A percentile compares a stretch with the other conserved stretches of the same genome.
phyloP scores from a whole-genome alignment of 148 eudicot species.

The Nepenthes gracilis region DNA sequence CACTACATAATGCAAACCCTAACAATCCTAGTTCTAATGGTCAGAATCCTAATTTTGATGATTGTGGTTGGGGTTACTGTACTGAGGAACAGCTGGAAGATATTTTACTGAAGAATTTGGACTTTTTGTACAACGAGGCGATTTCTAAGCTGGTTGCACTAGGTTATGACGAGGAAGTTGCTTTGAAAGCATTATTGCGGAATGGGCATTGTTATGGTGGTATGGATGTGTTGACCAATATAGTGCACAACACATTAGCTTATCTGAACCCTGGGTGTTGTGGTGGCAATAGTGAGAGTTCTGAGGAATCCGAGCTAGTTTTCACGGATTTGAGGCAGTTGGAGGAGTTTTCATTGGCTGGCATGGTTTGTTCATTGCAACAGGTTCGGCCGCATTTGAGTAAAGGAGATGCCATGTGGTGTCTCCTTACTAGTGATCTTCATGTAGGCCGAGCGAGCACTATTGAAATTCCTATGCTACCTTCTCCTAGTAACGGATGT shows the following conservation, averaged over 20 bases:
- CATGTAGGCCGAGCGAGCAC: conserved; percentile 87
- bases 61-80: conserved; percentile 83
- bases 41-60: conserved; percentile 42
- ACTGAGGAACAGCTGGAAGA: conserved; percentile 94
- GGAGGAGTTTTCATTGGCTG: conserved; percentile 81
- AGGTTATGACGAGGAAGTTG: conserved; percentile 86
- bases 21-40: conserved; percentile 18
- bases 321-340: conserved; percentile 75
- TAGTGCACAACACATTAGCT: conserved; percentile 64
- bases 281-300: conserved; percentile 16
- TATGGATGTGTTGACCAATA: conserved; percentile 82
- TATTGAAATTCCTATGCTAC: conserved; percentile 70
- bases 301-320: conserved; percentile 42
- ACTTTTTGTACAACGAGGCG: conserved; percentile 74
- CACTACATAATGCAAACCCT: conserved; percentile 20
- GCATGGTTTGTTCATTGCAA: conserved; percentile 87
- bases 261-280: conserved; percentile 54
- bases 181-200: conserved; percentile 56
- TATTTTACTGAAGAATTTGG: conserved; percentile 66
- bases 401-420: conserved; percentile 98
- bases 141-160: conserved; percentile 51
- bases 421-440: conserved; percentile 92
- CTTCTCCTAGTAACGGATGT: conserved; percentile 26
- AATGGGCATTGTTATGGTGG: conserved; percentile 91
- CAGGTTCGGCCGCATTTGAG: conserved; percentile 76